A percentile compares a stretch with the other conserved stretches of the same genome.
phyloP scores from a whole-genome alignment of 257 asterid genomes.

The Ophiorrhiza pumila region DNA sequence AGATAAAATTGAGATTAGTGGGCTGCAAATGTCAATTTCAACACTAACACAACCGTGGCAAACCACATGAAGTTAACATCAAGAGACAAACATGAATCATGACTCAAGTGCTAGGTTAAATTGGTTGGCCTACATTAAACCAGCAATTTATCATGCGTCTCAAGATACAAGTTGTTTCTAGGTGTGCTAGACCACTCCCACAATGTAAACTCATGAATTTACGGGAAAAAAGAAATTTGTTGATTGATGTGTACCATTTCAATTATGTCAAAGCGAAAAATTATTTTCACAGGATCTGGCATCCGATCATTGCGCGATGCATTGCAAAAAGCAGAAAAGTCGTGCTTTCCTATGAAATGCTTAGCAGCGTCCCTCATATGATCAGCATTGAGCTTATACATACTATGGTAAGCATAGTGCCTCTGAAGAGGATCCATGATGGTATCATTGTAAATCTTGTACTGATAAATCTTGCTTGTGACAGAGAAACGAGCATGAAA shows the following conservation, averaged over 20 bases:
- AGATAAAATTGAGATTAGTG: too few species aligned
- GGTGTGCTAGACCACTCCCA: background rate
- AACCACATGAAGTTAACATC: background rate
- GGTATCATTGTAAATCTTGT: slow-evolving; percentile 66
- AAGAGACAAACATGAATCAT: background rate
- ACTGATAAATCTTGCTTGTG: slow-evolving; percentile 65
- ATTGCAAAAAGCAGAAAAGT: slow-evolving; percentile 86
- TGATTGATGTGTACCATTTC: slow-evolving; percentile 50
- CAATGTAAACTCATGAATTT: background rate
- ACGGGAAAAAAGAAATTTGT: slow-evolving; percentile 10
- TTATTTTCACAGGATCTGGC: slow-evolving; percentile 69
- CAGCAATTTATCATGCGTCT: background rate
- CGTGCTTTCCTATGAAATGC: slow-evolving; percentile 69
- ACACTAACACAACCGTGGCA: background rate
- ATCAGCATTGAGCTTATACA: slow-evolving; percentile 55
- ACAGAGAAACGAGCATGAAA: slow-evolving; percentile 96
- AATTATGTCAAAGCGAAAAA: slow-evolving; percentile 60
- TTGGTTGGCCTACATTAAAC: background rate
- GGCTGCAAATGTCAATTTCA: background rate
- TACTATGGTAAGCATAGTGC: slow-evolving; percentile 67
- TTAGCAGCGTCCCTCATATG: slow-evolving; percentile 75
- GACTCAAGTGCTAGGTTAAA: background rate
- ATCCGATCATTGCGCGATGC: slow-evolving; percentile 61
- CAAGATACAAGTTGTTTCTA: background rate
- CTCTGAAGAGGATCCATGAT: slow-evolving; percentile 82